Percentiles rank a stretch among this genome's conserved stretches.
phyloP scores from a whole-genome alignment of 805 yeast genomes.

The Metschnikowia rubicola region DNA sequence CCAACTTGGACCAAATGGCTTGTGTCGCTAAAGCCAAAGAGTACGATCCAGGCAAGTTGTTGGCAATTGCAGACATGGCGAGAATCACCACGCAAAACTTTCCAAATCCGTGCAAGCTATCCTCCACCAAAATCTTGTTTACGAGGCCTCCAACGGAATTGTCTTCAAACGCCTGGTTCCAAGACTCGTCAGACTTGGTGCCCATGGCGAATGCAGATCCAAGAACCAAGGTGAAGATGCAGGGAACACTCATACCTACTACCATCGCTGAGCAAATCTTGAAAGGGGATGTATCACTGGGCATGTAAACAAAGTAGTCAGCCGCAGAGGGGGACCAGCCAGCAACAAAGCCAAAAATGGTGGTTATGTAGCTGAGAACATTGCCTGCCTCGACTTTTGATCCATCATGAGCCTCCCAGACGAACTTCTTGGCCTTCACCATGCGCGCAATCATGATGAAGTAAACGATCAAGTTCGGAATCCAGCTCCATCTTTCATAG shows the following conservation, averaged over 20 bases:
- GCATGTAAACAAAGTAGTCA: constrained; percentile 34
- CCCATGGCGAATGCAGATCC: constrained; percentile 34
- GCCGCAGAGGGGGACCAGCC: constrained; percentile 36
- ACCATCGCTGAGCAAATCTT: constrained; percentile 27
- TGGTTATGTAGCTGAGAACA: constrained; percentile 26
- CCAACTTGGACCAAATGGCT: constrained; percentile 30
- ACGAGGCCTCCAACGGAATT: constrained; percentile 35
- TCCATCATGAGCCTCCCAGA: constrained; percentile 15
- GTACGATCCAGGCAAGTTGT: constrained; percentile 33
- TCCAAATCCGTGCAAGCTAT: constrained; percentile 31
- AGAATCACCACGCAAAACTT: constrained; percentile 30
- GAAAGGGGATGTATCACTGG: constrained; percentile 24
- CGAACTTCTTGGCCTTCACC: constrained; percentile 23
- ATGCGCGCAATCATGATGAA: constrained; percentile 29
- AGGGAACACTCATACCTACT: constrained; percentile 26
- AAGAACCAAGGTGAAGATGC: constrained; percentile 26
- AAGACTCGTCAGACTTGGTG: constrained; percentile 22
- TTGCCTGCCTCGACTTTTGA: constrained; percentile 23
- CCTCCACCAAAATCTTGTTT: constrained; percentile 25
- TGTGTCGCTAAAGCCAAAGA: constrained; percentile 30
- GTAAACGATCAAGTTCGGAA: constrained; percentile 29
- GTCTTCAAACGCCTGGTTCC: constrained; percentile 27
- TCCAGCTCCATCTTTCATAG: constrained; percentile 32
- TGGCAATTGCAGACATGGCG: constrained; percentile 30
- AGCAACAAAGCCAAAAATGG: constrained; percentile 31